Evolutionary conservation across 129 eudicot genomes (phyloP).

Genomic region (Pulicaria dysenterica): DNA sequence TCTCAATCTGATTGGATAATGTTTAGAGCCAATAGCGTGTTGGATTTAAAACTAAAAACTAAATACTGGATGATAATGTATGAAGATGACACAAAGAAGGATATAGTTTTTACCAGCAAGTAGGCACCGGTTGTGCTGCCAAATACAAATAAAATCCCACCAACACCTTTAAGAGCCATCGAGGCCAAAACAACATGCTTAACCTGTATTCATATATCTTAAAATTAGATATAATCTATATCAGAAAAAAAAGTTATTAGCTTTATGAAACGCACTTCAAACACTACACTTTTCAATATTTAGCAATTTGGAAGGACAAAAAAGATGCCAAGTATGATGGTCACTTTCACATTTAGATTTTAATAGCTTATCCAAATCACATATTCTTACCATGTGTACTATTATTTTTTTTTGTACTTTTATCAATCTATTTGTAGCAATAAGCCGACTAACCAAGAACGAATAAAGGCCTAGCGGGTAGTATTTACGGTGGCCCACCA

Average conservation of each 20-base stretch:
- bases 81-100: not conserved
- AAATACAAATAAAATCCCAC: conserved; percentile 76
- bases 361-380: conserved; percentile 3
- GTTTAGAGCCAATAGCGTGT: not conserved
- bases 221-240: conserved; percentile 1
- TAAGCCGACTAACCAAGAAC: not conserved
- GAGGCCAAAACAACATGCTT: conserved; percentile 60
- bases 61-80: conserved; percentile 15
- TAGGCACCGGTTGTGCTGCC: conserved; percentile 78
- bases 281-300: conserved; percentile 13
- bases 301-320: not conserved
- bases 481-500: too few species aligned
- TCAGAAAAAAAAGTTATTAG: not conserved
- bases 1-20: not conserved
- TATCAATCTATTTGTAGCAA: not conserved
- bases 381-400: not conserved
- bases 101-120: conserved; percentile 60
- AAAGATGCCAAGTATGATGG: not conserved
- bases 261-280: not conserved
- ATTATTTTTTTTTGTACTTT: not conserved
- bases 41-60: not conserved
- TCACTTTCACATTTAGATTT: not conserved
- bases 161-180: conserved; percentile 65
- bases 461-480: too few species aligned
- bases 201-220: conserved; percentile 42